These are phyloP conservation scores for Paramecium sonneborni DNA, from an alignment of 73 alveolate species.

Conservation along the genomic window DNA sequence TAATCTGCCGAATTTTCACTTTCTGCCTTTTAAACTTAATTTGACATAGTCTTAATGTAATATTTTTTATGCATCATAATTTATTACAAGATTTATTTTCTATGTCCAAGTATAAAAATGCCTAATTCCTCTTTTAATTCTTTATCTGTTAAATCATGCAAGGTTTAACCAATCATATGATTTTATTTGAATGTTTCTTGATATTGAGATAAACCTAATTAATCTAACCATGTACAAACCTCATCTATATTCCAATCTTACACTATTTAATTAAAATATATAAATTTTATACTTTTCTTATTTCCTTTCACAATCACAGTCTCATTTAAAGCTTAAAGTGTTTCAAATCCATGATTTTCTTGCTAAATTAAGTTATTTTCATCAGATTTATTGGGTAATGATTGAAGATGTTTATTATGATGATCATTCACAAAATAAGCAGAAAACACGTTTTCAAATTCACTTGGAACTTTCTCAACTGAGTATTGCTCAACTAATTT, in stretches of 20 bases:
- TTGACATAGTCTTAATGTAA: neutral
- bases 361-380: too few relatives aligned
- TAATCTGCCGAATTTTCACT: neutral
- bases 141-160: neutral
- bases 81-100: slow-evolving; percentile 11
- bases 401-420: neutral
- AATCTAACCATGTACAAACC: neutral
- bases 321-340: neutral
- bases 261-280: neutral
- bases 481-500: neutral
- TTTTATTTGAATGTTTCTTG: neutral
- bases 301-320: neutral
- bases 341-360: neutral
- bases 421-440: too few relatives aligned
- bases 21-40: neutral
- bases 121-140: slow-evolving; percentile 3
- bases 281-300: too few relatives aligned
- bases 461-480: too few relatives aligned
- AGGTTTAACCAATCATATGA: neutral
- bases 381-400: neutral
- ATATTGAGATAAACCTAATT: neutral
- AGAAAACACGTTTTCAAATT: too few relatives aligned
- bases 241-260: neutral
- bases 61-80: neutral
- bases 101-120: neutral